These are phyloP conservation scores for Botrytis sinoallii DNA, from an alignment of 2,329 filamentous ascomycete genomes.

Conservation along the genomic window DNA sequence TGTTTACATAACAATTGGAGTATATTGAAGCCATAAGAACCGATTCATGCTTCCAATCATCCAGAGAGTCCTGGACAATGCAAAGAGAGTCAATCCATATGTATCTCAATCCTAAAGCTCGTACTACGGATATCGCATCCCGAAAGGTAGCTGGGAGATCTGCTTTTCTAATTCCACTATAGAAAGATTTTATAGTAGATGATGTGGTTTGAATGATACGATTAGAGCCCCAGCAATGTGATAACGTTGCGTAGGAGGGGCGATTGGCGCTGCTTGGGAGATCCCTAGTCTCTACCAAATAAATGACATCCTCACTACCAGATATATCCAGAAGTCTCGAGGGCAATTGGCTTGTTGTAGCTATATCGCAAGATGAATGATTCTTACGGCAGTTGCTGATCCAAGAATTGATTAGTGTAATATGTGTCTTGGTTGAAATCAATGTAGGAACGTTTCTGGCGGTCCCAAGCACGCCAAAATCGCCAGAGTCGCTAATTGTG, in stretches of 20 bases:
- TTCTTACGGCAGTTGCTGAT: background rate
- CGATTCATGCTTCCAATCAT: background rate
- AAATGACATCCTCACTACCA: background rate
- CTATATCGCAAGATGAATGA: background rate
- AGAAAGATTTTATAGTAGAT: background rate
- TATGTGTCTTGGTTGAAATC: background rate
- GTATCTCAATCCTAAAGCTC: background rate
- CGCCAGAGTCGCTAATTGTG: background rate
- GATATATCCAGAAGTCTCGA: background rate
- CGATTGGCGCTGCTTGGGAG: background rate
- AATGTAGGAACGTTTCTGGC: background rate
- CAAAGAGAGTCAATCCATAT: background rate
- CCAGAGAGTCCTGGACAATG: background rate
- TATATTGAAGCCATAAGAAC: background rate
- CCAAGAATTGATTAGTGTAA: background rate
- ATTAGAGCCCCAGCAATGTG: background rate
- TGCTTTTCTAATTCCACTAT: too few relatives aligned
- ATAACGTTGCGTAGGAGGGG: background rate
- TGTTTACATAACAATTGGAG: background rate
- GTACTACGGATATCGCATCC: background rate
- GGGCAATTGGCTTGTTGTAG: background rate
- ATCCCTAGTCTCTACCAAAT: background rate
- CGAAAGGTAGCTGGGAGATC: background rate
- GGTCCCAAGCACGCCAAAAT: background rate
- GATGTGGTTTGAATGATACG: background rate